Percentiles rank a stretch among this genome's conserved stretches.
Evolutionary conservation across 2,329 filamentous ascomycete genomes (phyloP).

Genomic region (Aspergillus latus): DNA sequence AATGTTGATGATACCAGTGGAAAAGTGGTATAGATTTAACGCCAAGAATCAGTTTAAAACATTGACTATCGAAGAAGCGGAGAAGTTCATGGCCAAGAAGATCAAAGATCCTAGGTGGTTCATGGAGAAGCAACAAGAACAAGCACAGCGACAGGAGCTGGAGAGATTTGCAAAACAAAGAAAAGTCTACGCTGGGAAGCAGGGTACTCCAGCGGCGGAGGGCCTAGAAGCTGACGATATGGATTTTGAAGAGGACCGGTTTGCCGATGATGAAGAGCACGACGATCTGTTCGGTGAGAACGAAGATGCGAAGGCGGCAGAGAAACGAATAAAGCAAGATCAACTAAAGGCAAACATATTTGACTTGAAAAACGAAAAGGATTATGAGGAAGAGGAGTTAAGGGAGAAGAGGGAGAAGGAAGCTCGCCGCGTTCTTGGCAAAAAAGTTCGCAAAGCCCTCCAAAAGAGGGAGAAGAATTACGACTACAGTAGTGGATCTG

Average conservation of each 20-base stretch:
- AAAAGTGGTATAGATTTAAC: constrained; percentile 82
- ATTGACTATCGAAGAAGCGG: constrained; percentile 79
- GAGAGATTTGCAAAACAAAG: constrained; percentile 53
- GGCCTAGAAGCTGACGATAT: constrained; percentile 64
- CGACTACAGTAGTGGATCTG: constrained; percentile 75
- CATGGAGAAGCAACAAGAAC: constrained; percentile 60
- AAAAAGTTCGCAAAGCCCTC: constrained; percentile 75
- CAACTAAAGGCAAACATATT: constrained; percentile 88
- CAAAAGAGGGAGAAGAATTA: constrained; percentile 82
- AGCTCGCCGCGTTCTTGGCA: constrained; percentile 69
- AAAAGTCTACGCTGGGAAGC: constrained; percentile 48
- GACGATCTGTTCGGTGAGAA: constrained; percentile 76
- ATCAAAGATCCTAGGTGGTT: constrained; percentile 77
- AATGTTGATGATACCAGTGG: constrained; percentile 84
- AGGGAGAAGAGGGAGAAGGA: constrained; percentile 64
- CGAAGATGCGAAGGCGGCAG: constrained; percentile 72
- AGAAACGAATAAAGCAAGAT: constrained; percentile 71
- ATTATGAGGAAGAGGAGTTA: constrained; percentile 66
- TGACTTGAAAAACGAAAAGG: constrained; percentile 71
- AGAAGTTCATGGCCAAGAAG: constrained; percentile 78
- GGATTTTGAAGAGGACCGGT: constrained; percentile 70
- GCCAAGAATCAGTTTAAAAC: constrained; percentile 64
- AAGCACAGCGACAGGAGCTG: constrained; percentile 57
- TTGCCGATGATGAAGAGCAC: constrained; percentile 85
- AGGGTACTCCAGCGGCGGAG: constrained; percentile 45